A percentile compares a stretch with the other conserved stretches of the same genome.
Evolutionary conservation across 805 yeast species (phyloP).

Genomic region (Citeromyces nyonsensis): DNA sequence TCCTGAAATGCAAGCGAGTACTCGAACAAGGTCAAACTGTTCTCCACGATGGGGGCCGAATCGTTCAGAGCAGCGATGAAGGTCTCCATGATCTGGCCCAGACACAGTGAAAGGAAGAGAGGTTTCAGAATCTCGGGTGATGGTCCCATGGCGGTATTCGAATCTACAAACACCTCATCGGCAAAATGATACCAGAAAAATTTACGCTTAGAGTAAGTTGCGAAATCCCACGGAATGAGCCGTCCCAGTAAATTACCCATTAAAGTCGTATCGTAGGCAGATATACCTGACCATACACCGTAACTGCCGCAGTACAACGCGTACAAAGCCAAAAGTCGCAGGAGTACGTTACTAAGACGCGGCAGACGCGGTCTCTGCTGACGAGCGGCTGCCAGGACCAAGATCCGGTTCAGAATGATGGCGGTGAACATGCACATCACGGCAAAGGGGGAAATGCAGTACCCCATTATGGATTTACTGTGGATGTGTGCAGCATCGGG

Average conservation of each 20-base stretch:
- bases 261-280: constrained; percentile 6
- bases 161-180: constrained; percentile 5
- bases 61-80: constrained; percentile 45
- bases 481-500: constrained; percentile 13
- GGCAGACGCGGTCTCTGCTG: constrained; percentile 19
- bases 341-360: constrained; percentile 10
- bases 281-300: constrained; percentile 18
- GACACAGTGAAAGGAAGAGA: constrained; percentile 38
- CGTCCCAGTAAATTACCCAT: not conserved
- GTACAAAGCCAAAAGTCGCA: constrained; percentile 22
- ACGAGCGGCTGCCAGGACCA: constrained; percentile 39
- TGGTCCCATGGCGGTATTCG: constrained; percentile 20
- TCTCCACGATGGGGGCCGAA: constrained; percentile 38
- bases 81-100: constrained; percentile 51
- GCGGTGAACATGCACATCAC: constrained; percentile 42
- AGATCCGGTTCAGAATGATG: constrained; percentile 37
- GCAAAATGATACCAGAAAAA: constrained; percentile 10
- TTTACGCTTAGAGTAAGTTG: not conserved
- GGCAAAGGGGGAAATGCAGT: constrained; percentile 33
- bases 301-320: constrained; percentile 15
- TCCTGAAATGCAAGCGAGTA: constrained; percentile 68
- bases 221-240: constrained; percentile 2
- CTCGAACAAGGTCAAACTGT: constrained; percentile 62
- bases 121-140: constrained; percentile 40
- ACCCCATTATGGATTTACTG: constrained; percentile 26